Percentiles rank a stretch among this genome's conserved stretches.
These are phyloP conservation scores for Aegilops tauschii DNA, from an alignment of 176 grass and related monocot species.

Conservation along the genomic window DNA sequence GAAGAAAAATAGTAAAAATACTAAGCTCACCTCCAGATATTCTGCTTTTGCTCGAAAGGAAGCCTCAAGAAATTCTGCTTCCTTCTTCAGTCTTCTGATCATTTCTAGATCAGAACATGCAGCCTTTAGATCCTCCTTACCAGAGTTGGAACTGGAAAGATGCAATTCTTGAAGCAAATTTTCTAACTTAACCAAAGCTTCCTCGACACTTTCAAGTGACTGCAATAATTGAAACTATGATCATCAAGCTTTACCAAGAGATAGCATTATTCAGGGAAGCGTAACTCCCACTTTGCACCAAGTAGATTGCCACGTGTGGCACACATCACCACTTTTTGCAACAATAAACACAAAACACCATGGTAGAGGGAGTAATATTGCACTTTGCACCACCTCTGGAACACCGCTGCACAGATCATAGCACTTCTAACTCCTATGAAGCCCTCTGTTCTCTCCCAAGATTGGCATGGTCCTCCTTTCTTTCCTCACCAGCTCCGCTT, in stretches of 20 bases:
- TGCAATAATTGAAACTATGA: slow-evolving; percentile 44
- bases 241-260: slow-evolving; percentile 11
- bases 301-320: background rate
- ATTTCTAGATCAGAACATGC: slow-evolving; percentile 98
- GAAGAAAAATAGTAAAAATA: background rate
- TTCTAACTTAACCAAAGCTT: slow-evolving; percentile 92
- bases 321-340: background rate
- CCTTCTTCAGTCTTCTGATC: slow-evolving; percentile 97
- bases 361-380: background rate
- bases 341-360: slow-evolving; percentile 4
- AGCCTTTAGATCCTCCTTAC: slow-evolving; percentile 83
- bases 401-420: background rate
- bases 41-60: slow-evolving; percentile 91
- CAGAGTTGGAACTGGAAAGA: slow-evolving; percentile 73
- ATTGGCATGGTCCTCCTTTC: background rate
- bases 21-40: slow-evolving; percentile 59
- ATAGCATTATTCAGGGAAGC: slow-evolving; percentile 5
- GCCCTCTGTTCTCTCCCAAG: background rate
- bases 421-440: background rate
- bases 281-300: background rate
- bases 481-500: background rate
- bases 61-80: slow-evolving; percentile 96
- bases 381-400: background rate
- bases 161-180: slow-evolving; percentile 94
- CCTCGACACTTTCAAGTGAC: slow-evolving; percentile 97